Percentiles rank a stretch among this genome's conserved stretches.
Evolutionary conservation across 495 filamentous ascomycete genomes (phyloP).

Genomic region (Emericellopsis terricola): DNA sequence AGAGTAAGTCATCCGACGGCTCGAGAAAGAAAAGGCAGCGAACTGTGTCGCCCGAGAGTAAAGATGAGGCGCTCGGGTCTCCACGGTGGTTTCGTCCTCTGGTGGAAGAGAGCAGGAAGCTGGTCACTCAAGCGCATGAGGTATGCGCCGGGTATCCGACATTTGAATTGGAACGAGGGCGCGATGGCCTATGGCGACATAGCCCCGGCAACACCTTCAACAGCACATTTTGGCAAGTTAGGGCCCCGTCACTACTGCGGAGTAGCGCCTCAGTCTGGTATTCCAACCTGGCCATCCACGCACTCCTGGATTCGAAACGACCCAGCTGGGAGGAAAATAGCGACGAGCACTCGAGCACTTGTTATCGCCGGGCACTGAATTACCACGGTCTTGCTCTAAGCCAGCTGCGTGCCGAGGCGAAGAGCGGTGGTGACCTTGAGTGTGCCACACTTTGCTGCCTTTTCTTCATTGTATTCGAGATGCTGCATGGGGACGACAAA

Average conservation of each 20-base stretch:
- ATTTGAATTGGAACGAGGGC: too few species aligned
- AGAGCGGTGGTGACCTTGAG: conserved; percentile 3
- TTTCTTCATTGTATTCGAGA: conserved; percentile 12
- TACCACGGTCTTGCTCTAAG: conserved; percentile 11
- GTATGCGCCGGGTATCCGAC: background rate
- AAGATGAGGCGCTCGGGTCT: too few species aligned
- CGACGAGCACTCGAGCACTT: background rate
- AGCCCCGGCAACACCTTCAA: too few species aligned
- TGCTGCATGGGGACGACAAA: conserved; percentile 8
- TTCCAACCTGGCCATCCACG: conserved; percentile 11
- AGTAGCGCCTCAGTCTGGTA: conserved; percentile 8
- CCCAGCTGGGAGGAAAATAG: background rate
- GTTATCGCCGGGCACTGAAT: conserved; percentile 10
- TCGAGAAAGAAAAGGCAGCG: too few species aligned
- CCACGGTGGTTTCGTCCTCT: background rate
- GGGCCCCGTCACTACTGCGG: conserved; percentile 8
- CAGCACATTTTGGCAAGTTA: conserved; percentile 6
- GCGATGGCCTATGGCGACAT: too few species aligned
- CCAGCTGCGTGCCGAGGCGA: conserved; percentile 3
- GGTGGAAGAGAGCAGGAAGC: background rate
- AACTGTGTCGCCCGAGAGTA: too few species aligned
- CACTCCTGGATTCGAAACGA: conserved; percentile 1
- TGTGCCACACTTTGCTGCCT: conserved; percentile 10
- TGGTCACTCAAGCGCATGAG: background rate
- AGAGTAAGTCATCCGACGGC: background rate